Conservation (phyloP, 441 rosid species). For the Arabidopsis hybrid region DNA sequence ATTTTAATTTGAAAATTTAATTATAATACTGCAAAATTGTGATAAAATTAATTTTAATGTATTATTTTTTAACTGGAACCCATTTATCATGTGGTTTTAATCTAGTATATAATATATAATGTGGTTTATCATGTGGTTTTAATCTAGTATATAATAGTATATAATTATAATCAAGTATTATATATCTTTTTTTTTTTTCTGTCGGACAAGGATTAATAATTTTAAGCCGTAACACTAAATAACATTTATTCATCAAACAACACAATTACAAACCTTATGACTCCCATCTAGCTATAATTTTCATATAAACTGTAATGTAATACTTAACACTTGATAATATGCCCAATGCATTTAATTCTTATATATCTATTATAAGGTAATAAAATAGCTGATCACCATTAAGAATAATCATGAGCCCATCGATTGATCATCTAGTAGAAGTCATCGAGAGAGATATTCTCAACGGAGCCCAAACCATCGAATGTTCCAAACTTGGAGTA, state of each 20-base stretch:
- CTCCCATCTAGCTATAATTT: conserved; percentile 14
- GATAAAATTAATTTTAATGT: background rate
- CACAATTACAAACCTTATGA: conserved; percentile 15
- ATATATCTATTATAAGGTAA: background rate
- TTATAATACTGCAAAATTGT: background rate
- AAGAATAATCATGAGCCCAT: conserved; percentile 33
- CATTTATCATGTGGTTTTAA: background rate
- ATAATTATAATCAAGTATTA: no score
- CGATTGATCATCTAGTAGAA: conserved; percentile 51
- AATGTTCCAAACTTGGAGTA: conserved; percentile 63
- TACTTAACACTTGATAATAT: conserved; percentile 24
- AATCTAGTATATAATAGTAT: background rate
- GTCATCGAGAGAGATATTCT: conserved; percentile 81
- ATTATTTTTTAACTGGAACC: background rate
- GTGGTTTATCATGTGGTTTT: background rate
- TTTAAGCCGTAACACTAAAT: conserved; percentile 27
- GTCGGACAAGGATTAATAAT: conserved; percentile 28
- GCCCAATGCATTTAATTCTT: conserved; percentile 18
- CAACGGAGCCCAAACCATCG: conserved; percentile 81
- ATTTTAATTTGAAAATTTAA: background rate
- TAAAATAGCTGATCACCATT: conserved; percentile 20
- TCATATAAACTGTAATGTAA: conserved; percentile 38
- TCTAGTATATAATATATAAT: background rate
- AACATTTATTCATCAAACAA: conserved; percentile 36
- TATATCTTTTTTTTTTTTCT: background rate